Evolutionary conservation across 352 stramenopile species (phyloP), one percentile per base, ranked within the genome.

Genomic region (Phytophthora melonis): DNA sequence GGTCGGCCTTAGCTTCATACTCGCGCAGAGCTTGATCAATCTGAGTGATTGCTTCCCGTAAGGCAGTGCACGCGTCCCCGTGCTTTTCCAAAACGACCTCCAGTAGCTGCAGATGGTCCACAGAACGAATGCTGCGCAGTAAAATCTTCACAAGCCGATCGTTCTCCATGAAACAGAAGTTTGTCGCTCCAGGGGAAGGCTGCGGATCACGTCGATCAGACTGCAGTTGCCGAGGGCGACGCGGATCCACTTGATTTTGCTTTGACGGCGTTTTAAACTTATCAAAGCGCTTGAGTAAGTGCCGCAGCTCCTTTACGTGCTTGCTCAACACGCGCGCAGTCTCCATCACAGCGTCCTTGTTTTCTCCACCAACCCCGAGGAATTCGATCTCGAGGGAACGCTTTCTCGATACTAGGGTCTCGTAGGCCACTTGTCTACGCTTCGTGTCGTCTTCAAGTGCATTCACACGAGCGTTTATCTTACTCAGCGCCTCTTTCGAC

Each of bases 121-220:
- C 78, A 1, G 81, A 85, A 47, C 83, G 81, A 55, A 95, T 84
- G 65, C 84, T 96, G 45, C 87, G 86, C 32, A 89, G 63, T 21
- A 96, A 77, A 63, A 94, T 92, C 49, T 80, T 86, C 18, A 89
- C 82, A 27, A 96, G 74, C 16, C 87, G 86, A 60, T 94, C 84
- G 10, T 94, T 95, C 59, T 96, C 88, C 66, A 88, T 79, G 18
- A 95, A 87, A 2, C 69, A 84, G 61, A 86, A 93, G 1, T 18
- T 67, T 27, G 66, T 21, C 18, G 55, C n/a, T 2, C 18, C 50
- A 3, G 61, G 36, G 49, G 57, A 43, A 41, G 75, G 64, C 3
- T 27, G 27, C 11, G 63, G 66, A 16, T 54, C 25, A 3, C 5
- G 36, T 19, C 63, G 19, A 9, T 62, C 55, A 62, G 32, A 45